A percentile compares a stretch with the other conserved stretches of the same genome.
phyloP scores from a whole-genome alignment of 108 stramenopile species.

The Conticribra guillardii region DNA sequence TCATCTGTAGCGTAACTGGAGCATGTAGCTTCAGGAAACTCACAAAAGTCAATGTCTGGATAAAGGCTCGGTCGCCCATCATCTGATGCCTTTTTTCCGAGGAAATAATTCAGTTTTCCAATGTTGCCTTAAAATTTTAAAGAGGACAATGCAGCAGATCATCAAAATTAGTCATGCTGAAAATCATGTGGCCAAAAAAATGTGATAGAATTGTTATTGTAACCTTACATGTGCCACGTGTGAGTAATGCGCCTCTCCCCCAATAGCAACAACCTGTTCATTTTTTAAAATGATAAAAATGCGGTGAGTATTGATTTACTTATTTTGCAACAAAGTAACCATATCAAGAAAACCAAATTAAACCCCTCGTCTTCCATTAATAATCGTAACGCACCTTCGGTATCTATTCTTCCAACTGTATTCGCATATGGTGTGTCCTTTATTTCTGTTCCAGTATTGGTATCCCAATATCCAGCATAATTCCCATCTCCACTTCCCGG shows the following conservation, averaged over 20 bases:
- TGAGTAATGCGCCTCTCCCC: slow-evolving; percentile 27
- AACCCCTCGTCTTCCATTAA: too few relatives aligned
- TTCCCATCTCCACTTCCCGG: slow-evolving; percentile 4
- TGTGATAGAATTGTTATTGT: too few relatives aligned
- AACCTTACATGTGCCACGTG: background rate
- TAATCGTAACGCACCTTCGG: slow-evolving; percentile 20
- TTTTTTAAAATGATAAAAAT: background rate
- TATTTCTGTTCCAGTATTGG: slow-evolving; percentile 8
- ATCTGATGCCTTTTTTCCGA: slow-evolving; percentile 34
- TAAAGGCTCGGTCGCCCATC: slow-evolving; percentile 32
- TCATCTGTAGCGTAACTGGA: slow-evolving; percentile 24
- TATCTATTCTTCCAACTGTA: slow-evolving; percentile 23
- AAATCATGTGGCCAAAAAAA: background rate
- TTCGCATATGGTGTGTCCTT: slow-evolving; percentile 21
- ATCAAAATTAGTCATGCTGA: background rate
- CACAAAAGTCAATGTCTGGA: slow-evolving; percentile 45
- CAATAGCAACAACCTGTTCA: slow-evolving; percentile 50
- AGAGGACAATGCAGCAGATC: background rate
- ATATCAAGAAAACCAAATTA: too few relatives aligned
- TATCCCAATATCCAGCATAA: slow-evolving; percentile 37
- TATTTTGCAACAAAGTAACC: background rate
- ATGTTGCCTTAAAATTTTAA: slow-evolving; percentile 19
- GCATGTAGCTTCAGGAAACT: slow-evolving; percentile 39
- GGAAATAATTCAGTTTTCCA: slow-evolving; percentile 40
- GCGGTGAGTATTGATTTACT: background rate